These are phyloP conservation scores for Boletus coccyginus DNA, from an alignment of 768 basidiomycete genomes.

Conservation along the genomic window DNA sequence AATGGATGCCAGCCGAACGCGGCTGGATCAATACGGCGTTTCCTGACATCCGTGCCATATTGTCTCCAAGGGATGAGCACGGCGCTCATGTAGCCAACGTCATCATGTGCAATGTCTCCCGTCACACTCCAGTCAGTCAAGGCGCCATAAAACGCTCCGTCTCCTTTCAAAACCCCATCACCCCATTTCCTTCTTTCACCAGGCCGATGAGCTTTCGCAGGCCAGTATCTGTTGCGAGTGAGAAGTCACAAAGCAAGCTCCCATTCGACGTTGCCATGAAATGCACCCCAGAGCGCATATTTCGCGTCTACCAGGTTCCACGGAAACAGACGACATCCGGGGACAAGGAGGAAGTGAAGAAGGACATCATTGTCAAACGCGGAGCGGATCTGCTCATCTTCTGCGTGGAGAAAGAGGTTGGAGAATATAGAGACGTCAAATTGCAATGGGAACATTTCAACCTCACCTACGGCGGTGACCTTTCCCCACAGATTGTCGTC, in stretches of 20 bases:
- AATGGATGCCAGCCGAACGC: conserved; percentile 27
- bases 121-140: neutral
- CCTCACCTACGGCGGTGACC: conserved; percentile 23
- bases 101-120: conserved; percentile 25
- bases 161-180: conserved; percentile 16
- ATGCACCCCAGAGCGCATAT: conserved; percentile 13
- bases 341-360: conserved; percentile 7
- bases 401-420: conserved; percentile 11
- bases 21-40: conserved; percentile 20
- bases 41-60: conserved; percentile 18
- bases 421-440: conserved; percentile 8
- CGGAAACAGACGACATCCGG: neutral
- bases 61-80: conserved; percentile 7
- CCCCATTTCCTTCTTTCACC: conserved; percentile 4
- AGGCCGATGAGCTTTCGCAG: conserved; percentile 10
- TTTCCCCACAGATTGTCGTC: conserved; percentile 24
- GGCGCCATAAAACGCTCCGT: conserved; percentile 7
- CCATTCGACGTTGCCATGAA: conserved; percentile 19
- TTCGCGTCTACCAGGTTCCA: conserved; percentile 21
- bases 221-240: conserved; percentile 7
- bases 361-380: conserved; percentile 13
- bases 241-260: conserved; percentile 6
- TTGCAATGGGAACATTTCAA: conserved; percentile 24
- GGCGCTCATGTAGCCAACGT: conserved; percentile 10
- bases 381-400: conserved; percentile 25